Base-by-base conservation (phyloP, 1,284 basidiomycete species). In the Ganoderma leucocontextum region DNA sequence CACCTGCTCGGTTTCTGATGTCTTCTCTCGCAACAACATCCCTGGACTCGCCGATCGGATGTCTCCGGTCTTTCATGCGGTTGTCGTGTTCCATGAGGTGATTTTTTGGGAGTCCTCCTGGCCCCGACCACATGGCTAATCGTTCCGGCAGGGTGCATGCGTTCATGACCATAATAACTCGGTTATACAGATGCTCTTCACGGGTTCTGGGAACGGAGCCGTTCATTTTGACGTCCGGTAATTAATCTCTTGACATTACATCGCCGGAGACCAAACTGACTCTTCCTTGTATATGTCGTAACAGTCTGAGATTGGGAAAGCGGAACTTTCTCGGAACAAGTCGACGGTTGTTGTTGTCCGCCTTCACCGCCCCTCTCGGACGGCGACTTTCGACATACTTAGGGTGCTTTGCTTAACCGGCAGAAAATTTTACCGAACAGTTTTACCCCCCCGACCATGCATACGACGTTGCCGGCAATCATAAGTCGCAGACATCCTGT, bases 1-100 rank as follows among this genome's bases (percentile, higher is more conserved):
- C 38, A 4, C 12, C 13, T 25, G 22, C 57, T 38, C 22, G 38
- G 36, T 17, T 12, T 17, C 10, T 0, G 36, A 41, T 17, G 38
- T 60, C 58, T 60, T 60, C 58, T 60, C 58, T 38, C 58, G 38
- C 58, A 10, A 60, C 35, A 58, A 33, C 58, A 29, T 60, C 12
- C 9, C 19, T 7, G n/a, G 35, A 29, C 13, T 36, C 53, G 8
- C 33, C 22, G 35, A 38, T 58, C 33, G n/a, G 29, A 58, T 33
- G 12, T 58, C 19, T 38, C 55, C 55, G 58, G 25, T 39, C 10
- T 60, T 42, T 22, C 15, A 29, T 22, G 36, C 38, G 58, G n/a
- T 22, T 2, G 22, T 60, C 35, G 35, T 38, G 55, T 10, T 19
- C 35, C 19, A 35, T 38, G 35, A 41, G 25, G n/a, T 25, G 58